Base-by-base conservation (phyloP, 2,329 filamentous ascomycete species). In the Sporothrix sp. region DNA sequence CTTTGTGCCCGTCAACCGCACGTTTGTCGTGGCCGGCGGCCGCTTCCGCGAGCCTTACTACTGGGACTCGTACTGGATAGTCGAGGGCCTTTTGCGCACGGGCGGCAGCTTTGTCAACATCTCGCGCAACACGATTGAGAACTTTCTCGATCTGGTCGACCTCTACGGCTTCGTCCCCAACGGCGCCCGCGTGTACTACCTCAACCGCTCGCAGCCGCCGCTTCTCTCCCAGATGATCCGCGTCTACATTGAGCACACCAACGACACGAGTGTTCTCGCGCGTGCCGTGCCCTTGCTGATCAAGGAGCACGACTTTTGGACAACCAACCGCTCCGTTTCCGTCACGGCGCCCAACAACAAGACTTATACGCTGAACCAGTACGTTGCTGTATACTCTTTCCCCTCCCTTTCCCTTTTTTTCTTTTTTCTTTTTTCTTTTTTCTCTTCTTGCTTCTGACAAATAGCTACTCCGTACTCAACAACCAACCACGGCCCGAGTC, bases 31-130 rank as follows among this genome's bases (percentile, higher is more conserved):
- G 14, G 81, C 81, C 3, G 81, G 81, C 11, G 81, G 82, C n/a
- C 78, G 82, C 27, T 85, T 85, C 68, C 71, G 81, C 30, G 82
- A 85, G 63, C 74, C 79, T 2, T 85, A 85, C 61, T 85, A 85
- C 63, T 85, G 81, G 81, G 81, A 85, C 62, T 81, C 78, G 28
- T 84, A 76, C 66, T 84, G 79, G 80, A 82, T 84, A 44, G 58
- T 85, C 42, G 76, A 82, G 64, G 82, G 82, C 21, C 69, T 85
- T 21, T 65, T 85, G 30, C 74, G 81, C 42, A 84, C 80, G 0
- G 74, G 78, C 14, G 82, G 81, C 33, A 73, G 74, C 39, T 85
- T 84, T 55, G 74, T 75, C 7, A 64, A 76, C 30, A 82, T 85
- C 53, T 76, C 81, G 4, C 73, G 71, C 60, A 83, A 85, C 63